phyloP scores from a whole-genome alignment of 495 filamentous ascomycete genomes.

The Neurospora hispaniola region DNA sequence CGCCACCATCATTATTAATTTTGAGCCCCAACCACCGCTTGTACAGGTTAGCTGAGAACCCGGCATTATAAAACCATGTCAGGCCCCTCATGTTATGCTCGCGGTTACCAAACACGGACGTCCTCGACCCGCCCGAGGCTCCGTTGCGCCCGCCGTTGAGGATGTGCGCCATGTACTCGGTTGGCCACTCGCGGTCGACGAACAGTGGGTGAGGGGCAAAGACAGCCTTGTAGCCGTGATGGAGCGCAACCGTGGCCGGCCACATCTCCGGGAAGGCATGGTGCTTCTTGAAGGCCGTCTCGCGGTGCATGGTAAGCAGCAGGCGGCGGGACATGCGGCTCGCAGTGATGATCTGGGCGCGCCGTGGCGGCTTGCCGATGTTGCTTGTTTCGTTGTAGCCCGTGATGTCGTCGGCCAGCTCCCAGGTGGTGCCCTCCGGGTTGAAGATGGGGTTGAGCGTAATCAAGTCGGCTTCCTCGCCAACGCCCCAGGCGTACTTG shows the following conservation, averaged over 20 bases:
- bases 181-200: conserved; percentile 84
- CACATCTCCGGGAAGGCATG: conserved; percentile 96
- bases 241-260: conserved; percentile 74
- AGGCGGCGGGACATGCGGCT: conserved; percentile 74
- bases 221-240: conserved; percentile 93
- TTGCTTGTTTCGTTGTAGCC: conserved; percentile 62
- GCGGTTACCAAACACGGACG: conserved; percentile 68
- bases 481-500: conserved; percentile 78
- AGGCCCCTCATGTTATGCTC: conserved; percentile 85
- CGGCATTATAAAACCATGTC: conserved; percentile 92
- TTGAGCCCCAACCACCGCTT: conserved; percentile 76
- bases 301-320: conserved; percentile 78
- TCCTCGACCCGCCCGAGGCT: conserved; percentile 57
- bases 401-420: conserved; percentile 75
- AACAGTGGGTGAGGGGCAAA: conserved; percentile 86
- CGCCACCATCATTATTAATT: conserved; percentile 78
- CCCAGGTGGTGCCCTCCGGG: conserved; percentile 80
- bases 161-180: conserved; percentile 62
- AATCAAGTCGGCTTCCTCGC: conserved; percentile 87
- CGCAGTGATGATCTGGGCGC: conserved; percentile 80
- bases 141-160: conserved; percentile 83
- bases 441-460: conserved; percentile 92
- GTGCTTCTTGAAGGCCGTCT: conserved; percentile 70
- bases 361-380: conserved; percentile 57
- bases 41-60: conserved; percentile 75